A percentile compares a stretch with the other conserved stretches of the same genome.
These are phyloP conservation scores for Corylus americana DNA, from an alignment of 306 rosid genomes.

Conservation along the genomic window DNA sequence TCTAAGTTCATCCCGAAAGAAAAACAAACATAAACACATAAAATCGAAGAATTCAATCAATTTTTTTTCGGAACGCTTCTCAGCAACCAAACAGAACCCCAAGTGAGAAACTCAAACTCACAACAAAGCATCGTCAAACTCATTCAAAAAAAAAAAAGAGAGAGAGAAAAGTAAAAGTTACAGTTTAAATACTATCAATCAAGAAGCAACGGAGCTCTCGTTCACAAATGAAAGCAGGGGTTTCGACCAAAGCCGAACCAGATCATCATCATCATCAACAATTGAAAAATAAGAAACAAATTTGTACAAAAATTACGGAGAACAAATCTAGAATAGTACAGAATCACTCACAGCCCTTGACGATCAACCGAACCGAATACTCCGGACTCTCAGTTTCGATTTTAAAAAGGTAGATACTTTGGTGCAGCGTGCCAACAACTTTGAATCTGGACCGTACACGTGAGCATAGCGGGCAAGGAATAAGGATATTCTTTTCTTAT, in stretches of 20 bases:
- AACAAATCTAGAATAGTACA: not conserved
- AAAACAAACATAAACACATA: not conserved
- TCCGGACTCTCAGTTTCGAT: not conserved
- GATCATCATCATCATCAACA: not conserved
- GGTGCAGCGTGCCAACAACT: not conserved
- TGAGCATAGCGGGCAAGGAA: not conserved
- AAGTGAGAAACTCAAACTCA: not conserved
- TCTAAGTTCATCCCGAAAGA: not conserved
- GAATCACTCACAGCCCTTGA: conserved; percentile 8
- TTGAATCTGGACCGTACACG: conserved; percentile 17
- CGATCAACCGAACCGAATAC: not conserved
- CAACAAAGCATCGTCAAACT: not conserved
- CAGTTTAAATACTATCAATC: not conserved
- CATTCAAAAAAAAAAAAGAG: not conserved
- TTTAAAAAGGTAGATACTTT: not conserved
- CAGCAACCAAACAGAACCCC: conserved; percentile 7
- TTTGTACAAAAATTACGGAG: not conserved
- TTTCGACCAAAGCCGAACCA: not conserved
- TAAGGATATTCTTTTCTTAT: not conserved
- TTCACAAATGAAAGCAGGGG: not conserved
- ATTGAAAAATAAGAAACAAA: not conserved
- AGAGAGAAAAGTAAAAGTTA: not conserved
- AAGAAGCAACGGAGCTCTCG: not conserved
- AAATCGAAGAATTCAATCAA: not conserved
- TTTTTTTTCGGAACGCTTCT: not conserved